Evolutionary conservation across 1,139 yeast species (phyloP), one percentile per base, ranked within the genome.

Genomic region (Taiozyma sp.): DNA sequence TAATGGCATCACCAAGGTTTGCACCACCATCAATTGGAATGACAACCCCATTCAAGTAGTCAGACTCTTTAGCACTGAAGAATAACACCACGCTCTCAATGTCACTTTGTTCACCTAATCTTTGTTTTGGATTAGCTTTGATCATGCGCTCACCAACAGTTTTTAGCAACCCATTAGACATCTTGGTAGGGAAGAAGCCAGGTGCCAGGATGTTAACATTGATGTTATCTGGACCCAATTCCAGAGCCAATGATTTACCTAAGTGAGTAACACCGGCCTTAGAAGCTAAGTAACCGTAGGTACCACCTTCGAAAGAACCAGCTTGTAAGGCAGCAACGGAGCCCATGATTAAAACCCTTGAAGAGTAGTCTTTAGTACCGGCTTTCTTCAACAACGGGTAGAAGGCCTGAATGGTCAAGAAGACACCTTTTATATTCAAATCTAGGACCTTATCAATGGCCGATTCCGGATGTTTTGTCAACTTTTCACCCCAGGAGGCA

Each of bases 251-350:
- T 54, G 77, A 71, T 68, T 80, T 81, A 42, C 85, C 85, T 65
- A 86, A 64, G 65, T 86, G 93, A 50, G 83, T 77, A 10, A 85
- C 85, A 48, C 88, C 93, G 3, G 91, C 88, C 68, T 86, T 86
- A 48, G 91, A 85, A 8, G 91, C 88, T 52, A 77, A 66, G 67
- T 86, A 86, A 6, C 90, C 90, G 58, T 80, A 85, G 16, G 85
- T 43, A 8, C 64, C 64, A 46, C 86, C 85, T 64, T 82, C 87
- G 42, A 72, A 65, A n/a, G 78, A 68, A 32, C 79, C 66, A 3
- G 76, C 66, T 35, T 62, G 58, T 30, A 75, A 55, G 3, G 75
- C 72, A 3, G 80, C 78, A 41, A 83, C 75, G 2, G 91, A 85
- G 3, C 90, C 85, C 73, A 83, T 83, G 56, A 85, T 77, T 50